These are phyloP conservation scores for Striga hermonthica DNA, from an alignment of 305 asterid genomes.

Conservation along the genomic window DNA sequence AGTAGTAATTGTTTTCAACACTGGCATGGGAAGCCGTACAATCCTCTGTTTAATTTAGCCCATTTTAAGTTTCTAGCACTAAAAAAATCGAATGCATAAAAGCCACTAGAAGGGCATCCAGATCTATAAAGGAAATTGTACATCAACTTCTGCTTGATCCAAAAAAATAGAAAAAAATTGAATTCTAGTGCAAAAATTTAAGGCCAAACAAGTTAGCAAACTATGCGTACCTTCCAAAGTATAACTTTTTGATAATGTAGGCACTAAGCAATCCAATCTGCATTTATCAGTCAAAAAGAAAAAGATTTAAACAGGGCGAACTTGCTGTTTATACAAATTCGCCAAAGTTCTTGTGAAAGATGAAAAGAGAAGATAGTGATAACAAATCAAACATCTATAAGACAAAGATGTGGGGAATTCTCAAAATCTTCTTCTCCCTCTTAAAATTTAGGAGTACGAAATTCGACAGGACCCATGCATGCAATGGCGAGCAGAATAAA, in stretches of 20 bases:
- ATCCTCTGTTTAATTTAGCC: neutral
- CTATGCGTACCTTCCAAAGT: conserved; percentile 50
- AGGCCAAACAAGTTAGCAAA: conserved; percentile 12
- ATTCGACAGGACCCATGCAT: neutral
- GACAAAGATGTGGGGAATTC: too few relatives aligned
- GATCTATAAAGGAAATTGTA: neutral
- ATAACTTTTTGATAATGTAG: conserved; percentile 49
- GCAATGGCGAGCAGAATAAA: conserved; percentile 4
- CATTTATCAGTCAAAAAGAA: conserved; percentile 30
- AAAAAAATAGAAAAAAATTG: neutral
- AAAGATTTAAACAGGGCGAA: conserved; percentile 18
- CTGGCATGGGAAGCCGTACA: neutral
- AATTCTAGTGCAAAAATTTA: neutral
- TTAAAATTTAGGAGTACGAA: neutral
- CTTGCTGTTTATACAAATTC: neutral
- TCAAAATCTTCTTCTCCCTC: too few relatives aligned
- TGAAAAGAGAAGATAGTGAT: too few relatives aligned
- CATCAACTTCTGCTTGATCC: neutral
- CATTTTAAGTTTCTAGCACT: neutral
- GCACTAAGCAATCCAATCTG: conserved; percentile 81
- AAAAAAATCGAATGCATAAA: neutral
- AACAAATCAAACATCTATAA: too few relatives aligned
- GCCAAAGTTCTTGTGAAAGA: too few relatives aligned
- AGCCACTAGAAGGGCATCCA: conserved; percentile 11
- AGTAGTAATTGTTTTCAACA: neutral